Percentiles rank a stretch among this genome's conserved stretches.
Evolutionary conservation across 768 basidiomycete species (phyloP).

Genomic region (Heimioporus sp.): DNA sequence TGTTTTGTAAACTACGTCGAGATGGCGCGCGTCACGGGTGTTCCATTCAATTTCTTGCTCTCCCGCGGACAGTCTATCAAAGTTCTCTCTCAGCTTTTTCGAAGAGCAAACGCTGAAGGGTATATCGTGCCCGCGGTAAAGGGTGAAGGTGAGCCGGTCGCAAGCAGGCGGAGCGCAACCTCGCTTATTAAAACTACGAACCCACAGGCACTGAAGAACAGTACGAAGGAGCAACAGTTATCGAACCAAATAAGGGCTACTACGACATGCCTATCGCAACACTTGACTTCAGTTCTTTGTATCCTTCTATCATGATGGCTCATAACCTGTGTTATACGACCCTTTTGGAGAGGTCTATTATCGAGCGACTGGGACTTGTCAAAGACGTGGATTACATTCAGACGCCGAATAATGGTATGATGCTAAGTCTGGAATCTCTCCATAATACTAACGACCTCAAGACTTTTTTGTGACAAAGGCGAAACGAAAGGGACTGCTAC

Average conservation of each 20-base stretch:
- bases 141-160: slow-evolving; percentile 62
- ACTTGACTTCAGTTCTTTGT: slow-evolving; percentile 96
- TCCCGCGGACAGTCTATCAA: slow-evolving; percentile 98
- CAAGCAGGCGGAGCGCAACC: not conserved
- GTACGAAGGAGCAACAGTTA: slow-evolving; percentile 98
- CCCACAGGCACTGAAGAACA: slow-evolving; percentile 83
- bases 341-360: slow-evolving; percentile 75
- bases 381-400: slow-evolving; percentile 90
- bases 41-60: slow-evolving; percentile 95
- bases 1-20: slow-evolving; percentile 98
- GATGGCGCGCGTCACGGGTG: slow-evolving; percentile 99
- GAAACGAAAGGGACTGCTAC: slow-evolving; percentile 84
- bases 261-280: slow-evolving; percentile 97
- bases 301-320: slow-evolving; percentile 99
- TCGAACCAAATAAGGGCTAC: slow-evolving; percentile 94
- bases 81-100: slow-evolving; percentile 92
- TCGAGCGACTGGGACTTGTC: slow-evolving; percentile 72
- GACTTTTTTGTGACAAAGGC: slow-evolving; percentile 80
- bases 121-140: slow-evolving; percentile 88
- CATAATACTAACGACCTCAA: slow-evolving; percentile 40
- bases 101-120: slow-evolving; percentile 88
- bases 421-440: not conserved
- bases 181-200: not conserved
- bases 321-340: slow-evolving; percentile 99
- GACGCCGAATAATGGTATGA: slow-evolving; percentile 91